These are phyloP conservation scores for Pulveroboletus sp. DNA, from an alignment of 768 basidiomycete species.

Conservation along the genomic window DNA sequence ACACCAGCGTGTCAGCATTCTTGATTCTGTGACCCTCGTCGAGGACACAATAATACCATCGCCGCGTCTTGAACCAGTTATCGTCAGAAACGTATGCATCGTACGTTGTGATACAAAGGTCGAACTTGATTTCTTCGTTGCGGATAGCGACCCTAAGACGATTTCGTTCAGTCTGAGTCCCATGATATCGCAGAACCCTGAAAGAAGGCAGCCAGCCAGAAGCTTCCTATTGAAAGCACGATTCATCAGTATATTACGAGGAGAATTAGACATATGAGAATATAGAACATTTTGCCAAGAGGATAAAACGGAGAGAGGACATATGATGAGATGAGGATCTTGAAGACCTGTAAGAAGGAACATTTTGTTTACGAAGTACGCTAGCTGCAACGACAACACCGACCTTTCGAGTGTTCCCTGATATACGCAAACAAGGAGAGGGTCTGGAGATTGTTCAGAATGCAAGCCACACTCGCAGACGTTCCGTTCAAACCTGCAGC, in stretches of 20 bases:
- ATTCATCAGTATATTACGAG: background rate
- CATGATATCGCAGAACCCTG: conserved; percentile 57
- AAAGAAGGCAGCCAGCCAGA: conserved; percentile 52
- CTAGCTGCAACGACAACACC: background rate
- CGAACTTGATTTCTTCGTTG: conserved; percentile 30
- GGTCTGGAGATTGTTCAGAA: conserved; percentile 33
- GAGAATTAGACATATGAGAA: background rate
- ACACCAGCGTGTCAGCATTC: conserved; percentile 53
- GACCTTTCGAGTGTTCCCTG: conserved; percentile 47
- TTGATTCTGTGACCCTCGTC: conserved; percentile 74
- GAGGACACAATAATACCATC: conserved; percentile 55
- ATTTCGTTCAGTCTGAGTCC: conserved; percentile 46
- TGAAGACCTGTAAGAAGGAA: conserved; percentile 26
- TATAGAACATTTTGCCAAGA: conserved; percentile 50
- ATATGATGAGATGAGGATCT: conserved; percentile 68
- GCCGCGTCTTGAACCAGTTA: conserved; percentile 54
- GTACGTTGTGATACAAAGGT: conserved; percentile 66
- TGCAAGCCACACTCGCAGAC: background rate
- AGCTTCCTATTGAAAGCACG: conserved; percentile 37
- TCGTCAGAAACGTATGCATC: conserved; percentile 57
- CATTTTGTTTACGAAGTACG: background rate
- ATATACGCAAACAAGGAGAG: conserved; percentile 65
- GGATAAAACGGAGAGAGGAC: conserved; percentile 63
- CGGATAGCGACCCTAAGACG: conserved; percentile 47
- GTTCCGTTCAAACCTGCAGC: conserved; percentile 39